Evolutionary conservation across 495 filamentous ascomycete genomes (phyloP).

Genomic region (Trichoderma reesei): DNA sequence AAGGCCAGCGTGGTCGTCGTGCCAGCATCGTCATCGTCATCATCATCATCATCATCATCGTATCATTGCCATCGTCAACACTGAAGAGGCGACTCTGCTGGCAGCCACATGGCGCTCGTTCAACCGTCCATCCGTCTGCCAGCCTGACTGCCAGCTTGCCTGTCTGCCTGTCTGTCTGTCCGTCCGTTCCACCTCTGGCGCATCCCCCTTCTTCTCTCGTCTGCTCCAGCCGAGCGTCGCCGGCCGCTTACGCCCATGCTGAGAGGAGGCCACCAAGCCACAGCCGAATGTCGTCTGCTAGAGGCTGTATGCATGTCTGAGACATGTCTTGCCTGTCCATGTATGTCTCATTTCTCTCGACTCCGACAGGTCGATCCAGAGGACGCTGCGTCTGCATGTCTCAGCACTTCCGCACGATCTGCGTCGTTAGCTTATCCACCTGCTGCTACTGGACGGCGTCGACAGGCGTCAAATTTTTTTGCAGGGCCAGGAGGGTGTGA

Average conservation of each 20-base stretch:
- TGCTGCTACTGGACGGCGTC: background rate
- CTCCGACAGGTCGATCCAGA: slow-evolving; percentile 4
- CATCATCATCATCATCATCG: background rate
- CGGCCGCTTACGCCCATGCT: slow-evolving; percentile 1
- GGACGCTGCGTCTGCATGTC: slow-evolving; percentile 1
- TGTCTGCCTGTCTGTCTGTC: background rate
- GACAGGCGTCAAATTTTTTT: background rate
- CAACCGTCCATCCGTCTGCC: background rate
- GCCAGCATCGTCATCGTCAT: background rate
- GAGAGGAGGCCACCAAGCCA: background rate
- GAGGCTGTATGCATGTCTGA: slow-evolving; percentile 4
- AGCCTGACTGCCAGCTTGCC: too few species aligned
- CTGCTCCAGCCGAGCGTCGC: background rate
- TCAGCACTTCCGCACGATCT: slow-evolving; percentile 7
- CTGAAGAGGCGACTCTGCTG: background rate
- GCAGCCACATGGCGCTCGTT: background rate
- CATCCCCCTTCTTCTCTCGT: background rate
- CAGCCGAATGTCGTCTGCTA: background rate
- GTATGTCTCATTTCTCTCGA: slow-evolving; percentile 2
- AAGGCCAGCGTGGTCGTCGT: background rate
- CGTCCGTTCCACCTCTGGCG: background rate
- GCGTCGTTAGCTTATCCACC: background rate
- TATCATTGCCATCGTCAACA: too few species aligned
- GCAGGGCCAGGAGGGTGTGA: background rate
- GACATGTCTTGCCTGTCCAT: slow-evolving; percentile 1